A percentile compares a stretch with the other conserved stretches of the same genome.
These are phyloP conservation scores for Saitozyma podzolica DNA, from an alignment of 768 basidiomycete genomes.

Conservation along the genomic window DNA sequence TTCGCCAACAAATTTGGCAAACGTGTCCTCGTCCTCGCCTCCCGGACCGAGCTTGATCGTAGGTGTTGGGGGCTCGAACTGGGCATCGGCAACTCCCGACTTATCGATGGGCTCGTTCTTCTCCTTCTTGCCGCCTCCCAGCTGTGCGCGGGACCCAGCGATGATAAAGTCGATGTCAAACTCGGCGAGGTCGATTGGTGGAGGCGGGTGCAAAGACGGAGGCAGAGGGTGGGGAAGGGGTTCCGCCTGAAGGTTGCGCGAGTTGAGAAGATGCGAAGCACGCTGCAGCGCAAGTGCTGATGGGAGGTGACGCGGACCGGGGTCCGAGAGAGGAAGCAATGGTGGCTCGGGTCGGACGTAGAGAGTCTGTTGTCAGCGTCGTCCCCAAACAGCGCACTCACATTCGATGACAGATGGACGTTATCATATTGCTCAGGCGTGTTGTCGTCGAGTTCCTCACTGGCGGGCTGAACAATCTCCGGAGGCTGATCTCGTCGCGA, in stretches of 20 bases:
- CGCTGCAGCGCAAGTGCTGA: conserved; percentile 50
- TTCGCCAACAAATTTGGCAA: conserved; percentile 53
- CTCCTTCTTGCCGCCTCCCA: conserved; percentile 24
- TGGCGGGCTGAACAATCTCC: conserved; percentile 11
- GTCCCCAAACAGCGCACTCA: not conserved
- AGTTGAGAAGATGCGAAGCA: conserved; percentile 47
- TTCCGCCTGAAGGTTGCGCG: conserved; percentile 45
- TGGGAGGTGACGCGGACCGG: conserved; percentile 49
- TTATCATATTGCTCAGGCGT: conserved; percentile 19
- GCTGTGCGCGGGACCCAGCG: conserved; percentile 44
- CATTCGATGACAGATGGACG: not conserved
- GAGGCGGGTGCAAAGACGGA: conserved; percentile 49
- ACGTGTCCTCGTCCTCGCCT: conserved; percentile 51
- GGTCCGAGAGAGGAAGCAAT: conserved; percentile 50
- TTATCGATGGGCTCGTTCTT: conserved; percentile 26
- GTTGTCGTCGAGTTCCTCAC: conserved; percentile 22
- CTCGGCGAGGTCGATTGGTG: conserved; percentile 50
- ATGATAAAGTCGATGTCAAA: conserved; percentile 55
- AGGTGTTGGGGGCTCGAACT: conserved; percentile 23
- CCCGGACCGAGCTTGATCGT: conserved; percentile 38
- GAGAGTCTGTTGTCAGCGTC: not conserved
- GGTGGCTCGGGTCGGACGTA: conserved; percentile 46
- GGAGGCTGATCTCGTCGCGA: conserved; percentile 24
- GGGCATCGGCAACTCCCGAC: not conserved
- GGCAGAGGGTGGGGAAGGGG: conserved; percentile 51